Percentiles rank a stretch among this genome's conserved stretches.
These are phyloP conservation scores for Xerocomus minutiporus DNA, from an alignment of 1,284 basidiomycete species.

Conservation along the genomic window DNA sequence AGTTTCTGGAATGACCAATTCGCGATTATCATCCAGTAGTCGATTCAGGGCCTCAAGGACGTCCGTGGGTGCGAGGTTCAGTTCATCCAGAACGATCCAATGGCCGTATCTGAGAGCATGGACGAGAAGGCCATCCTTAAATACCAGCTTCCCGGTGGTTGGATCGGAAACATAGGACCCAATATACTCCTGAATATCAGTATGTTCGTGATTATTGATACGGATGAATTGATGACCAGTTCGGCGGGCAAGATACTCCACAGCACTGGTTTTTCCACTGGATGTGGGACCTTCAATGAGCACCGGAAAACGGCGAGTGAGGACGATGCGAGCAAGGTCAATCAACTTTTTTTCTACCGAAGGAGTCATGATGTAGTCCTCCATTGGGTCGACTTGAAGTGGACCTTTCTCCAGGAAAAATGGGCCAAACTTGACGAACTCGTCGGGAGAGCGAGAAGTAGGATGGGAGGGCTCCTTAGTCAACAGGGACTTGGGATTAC, in stretches of 20 bases:
- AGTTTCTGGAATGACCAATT: slow-evolving; percentile 94
- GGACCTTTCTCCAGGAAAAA: slow-evolving; percentile 88
- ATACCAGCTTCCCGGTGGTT: slow-evolving; percentile 86
- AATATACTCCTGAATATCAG: slow-evolving; percentile 98
- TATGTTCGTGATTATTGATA: slow-evolving; percentile 99
- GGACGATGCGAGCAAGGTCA: slow-evolving; percentile 87
- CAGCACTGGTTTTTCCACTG: slow-evolving; percentile 94
- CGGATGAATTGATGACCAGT: slow-evolving; percentile 96
- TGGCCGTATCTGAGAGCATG: slow-evolving; percentile 89
- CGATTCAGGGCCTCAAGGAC: slow-evolving; percentile 97
- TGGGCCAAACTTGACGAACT: slow-evolving; percentile 82
- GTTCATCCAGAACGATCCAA: slow-evolving; percentile 98
- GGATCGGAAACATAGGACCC: slow-evolving; percentile 96
- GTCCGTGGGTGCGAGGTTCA: slow-evolving; percentile 97
- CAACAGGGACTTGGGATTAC: slow-evolving; percentile 76
- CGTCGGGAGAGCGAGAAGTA: slow-evolving; percentile 42
- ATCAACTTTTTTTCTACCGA: slow-evolving; percentile 95
- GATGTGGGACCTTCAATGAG: slow-evolving; percentile 98
- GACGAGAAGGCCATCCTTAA: slow-evolving; percentile 92
- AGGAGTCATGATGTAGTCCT: slow-evolving; percentile 91
- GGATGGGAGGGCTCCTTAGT: slow-evolving; percentile 65
- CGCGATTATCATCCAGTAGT: slow-evolving; percentile 95
- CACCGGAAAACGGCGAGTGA: slow-evolving; percentile 89
- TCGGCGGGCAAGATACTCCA: slow-evolving; percentile 90
- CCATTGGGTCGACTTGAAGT: slow-evolving; percentile 54